Percentiles rank a stretch among this genome's conserved stretches.
Conservation (phyloP, 2,329 filamentous ascomycete species). For the Xylariaceae sp. region DNA sequence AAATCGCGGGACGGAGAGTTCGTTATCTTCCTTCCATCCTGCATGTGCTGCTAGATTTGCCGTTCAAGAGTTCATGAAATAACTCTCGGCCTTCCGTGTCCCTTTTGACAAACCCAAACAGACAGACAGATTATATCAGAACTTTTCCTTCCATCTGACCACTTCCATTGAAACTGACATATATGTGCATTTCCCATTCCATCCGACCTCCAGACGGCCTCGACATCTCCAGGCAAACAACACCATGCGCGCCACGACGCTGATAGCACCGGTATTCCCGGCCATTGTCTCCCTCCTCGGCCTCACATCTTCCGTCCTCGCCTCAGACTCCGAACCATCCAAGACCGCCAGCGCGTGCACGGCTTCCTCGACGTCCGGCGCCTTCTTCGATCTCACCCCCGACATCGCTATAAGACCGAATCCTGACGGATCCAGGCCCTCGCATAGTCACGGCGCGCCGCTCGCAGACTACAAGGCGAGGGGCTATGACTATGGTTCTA, state of each 20-base stretch:
- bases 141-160: not conserved
- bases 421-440: conserved; percentile 40
- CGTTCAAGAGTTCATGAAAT: conserved; percentile 9
- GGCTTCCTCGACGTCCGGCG: conserved; percentile 50
- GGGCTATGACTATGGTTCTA: conserved; percentile 72
- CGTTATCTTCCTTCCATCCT: not conserved
- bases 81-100: not conserved
- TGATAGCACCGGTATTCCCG: conserved; percentile 24
- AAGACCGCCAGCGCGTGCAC: conserved; percentile 48
- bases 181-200: not conserved
- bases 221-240: not conserved
- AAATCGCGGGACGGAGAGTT: conserved; percentile 3
- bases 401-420: conserved; percentile 44
- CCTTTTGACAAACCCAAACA: conserved; percentile 2
- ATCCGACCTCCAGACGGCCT: not conserved
- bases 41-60: conserved; percentile 1
- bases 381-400: conserved; percentile 55
- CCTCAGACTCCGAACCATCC: conserved; percentile 36
- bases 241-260: conserved; percentile 27
- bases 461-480: conserved; percentile 56
- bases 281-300: conserved; percentile 35
- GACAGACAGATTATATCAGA: not conserved
- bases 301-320: conserved; percentile 29
- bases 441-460: conserved; percentile 36
- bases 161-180: conserved; percentile 14